Evolutionary conservation across 768 basidiomycete species (phyloP), one percentile per base, ranked within the genome.

Genomic region (Boletus pseudo-olivaceus): DNA sequence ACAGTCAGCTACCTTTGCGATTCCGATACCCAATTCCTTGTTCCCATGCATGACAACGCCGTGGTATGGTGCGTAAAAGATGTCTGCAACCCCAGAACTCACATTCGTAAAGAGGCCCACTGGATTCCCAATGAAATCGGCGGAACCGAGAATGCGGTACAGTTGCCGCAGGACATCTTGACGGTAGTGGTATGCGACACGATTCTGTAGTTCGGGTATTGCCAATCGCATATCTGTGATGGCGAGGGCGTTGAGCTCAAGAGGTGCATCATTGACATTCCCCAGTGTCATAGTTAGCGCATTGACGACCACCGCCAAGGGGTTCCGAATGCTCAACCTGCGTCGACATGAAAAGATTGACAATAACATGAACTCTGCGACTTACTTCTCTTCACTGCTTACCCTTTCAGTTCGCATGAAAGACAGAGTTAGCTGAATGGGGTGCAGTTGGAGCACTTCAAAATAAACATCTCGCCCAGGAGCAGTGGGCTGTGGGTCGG

Each of bases 61-160:
- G 53, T 94, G 88, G 77, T 95, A 97, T 2, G 97, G 97, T 70
- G 98, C 96, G 61, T 98, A 97, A 78, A 99, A 98, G 61, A 98
- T 95, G 69, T 99, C 97, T 49, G 90, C 90, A 6, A 98, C 91
- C 11, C 97, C 97, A 29, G 94, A 97, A 66, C 93, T 96, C 66
- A 99, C 94, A 66, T 98, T 98, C 47, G 90, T 96, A 78, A 99
- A 98, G 41, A 99, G 79, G 10, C 97, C 97, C 42, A 98, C 94
- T 5, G 96, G 96, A 67, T 95, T 95, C 14, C 91, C 89, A 56
- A 90, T 89, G 73, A 98, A 96, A 72, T 98, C 96, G 0, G 95
- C 97, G 6, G 95, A 98, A n/a, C 97, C 96, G 14, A 99, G 79
- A 41, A 99, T 90, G 35, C 97, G 87, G 70, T 98, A 98, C 3